These are phyloP conservation scores for Ajuga reptans DNA, from an alignment of 305 asterid species.

Conservation along the genomic window DNA sequence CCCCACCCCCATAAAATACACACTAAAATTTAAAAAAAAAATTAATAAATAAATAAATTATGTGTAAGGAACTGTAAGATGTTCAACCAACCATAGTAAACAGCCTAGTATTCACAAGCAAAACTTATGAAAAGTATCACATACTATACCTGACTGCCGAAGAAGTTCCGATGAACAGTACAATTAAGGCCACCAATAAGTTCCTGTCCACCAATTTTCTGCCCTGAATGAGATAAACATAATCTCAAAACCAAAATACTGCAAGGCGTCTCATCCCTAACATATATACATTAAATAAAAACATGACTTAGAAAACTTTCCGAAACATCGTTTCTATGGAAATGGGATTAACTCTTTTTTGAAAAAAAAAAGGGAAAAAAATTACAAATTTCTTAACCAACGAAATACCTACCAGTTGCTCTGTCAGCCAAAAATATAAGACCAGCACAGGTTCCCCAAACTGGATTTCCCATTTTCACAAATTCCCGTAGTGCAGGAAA, in stretches of 20 bases:
- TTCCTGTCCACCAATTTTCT: constrained; percentile 88
- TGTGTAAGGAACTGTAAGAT: background rate
- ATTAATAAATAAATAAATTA: background rate
- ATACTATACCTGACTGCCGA: constrained; percentile 76
- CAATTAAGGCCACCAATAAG: constrained; percentile 90
- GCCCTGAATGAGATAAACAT: constrained; percentile 46
- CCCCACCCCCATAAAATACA: no score
- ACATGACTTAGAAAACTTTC: background rate
- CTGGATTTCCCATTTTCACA: constrained; percentile 83
- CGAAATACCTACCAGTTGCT: constrained; percentile 55
- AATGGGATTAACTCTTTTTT: background rate
- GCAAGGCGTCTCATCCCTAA: background rate
- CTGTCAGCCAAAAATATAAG: constrained; percentile 85
- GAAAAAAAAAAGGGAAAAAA: background rate
- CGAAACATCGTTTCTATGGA: background rate
- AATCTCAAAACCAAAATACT: constrained; percentile 19
- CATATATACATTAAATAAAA: background rate
- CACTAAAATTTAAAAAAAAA: no score
- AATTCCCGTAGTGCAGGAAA: constrained; percentile 91
- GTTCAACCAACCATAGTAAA: background rate
- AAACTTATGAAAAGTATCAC: background rate
- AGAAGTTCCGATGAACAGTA: constrained; percentile 84
- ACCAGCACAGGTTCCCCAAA: constrained; percentile 99
- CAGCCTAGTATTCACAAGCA: background rate
- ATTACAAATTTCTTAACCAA: background rate